These are phyloP conservation scores for Botrytis pseudocinerea DNA, from an alignment of 2,329 filamentous ascomycete genomes.

Conservation along the genomic window DNA sequence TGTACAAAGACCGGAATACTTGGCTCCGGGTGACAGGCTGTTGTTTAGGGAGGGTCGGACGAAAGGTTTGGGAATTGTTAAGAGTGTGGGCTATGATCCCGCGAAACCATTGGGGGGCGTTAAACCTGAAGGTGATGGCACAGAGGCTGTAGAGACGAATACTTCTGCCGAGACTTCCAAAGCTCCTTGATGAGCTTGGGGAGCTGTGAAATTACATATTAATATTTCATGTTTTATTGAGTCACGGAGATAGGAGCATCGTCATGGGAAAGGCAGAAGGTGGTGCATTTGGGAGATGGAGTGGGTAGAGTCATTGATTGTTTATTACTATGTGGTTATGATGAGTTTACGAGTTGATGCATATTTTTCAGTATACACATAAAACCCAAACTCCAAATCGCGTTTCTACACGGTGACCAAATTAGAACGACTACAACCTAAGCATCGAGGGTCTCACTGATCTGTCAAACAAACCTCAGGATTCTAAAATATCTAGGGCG, in stretches of 20 bases:
- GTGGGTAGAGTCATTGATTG: background rate
- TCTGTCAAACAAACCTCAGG: too few species aligned
- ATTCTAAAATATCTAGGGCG: background rate
- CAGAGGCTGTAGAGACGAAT: background rate
- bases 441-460: background rate
- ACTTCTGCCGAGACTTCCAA: background rate
- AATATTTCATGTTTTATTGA: background rate
- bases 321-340: background rate
- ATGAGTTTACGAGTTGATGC: background rate
- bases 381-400: background rate
- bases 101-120: slow-evolving; percentile 46
- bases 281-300: background rate
- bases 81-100: slow-evolving; percentile 83
- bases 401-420: background rate
- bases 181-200: background rate
- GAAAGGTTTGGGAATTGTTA: slow-evolving; percentile 93
- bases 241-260: background rate
- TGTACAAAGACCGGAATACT: slow-evolving; percentile 89
- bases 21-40: slow-evolving; percentile 83
- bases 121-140: slow-evolving; percentile 9
- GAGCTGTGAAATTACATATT: background rate
- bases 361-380: background rate
- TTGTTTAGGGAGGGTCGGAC: slow-evolving; percentile 93
- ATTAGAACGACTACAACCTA: background rate
- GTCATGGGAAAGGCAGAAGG: background rate